Percentiles rank a stretch among this genome's conserved stretches.
These are phyloP conservation scores for Cyclotella distinguenda DNA, from an alignment of 108 stramenopile genomes.

Conservation along the genomic window DNA sequence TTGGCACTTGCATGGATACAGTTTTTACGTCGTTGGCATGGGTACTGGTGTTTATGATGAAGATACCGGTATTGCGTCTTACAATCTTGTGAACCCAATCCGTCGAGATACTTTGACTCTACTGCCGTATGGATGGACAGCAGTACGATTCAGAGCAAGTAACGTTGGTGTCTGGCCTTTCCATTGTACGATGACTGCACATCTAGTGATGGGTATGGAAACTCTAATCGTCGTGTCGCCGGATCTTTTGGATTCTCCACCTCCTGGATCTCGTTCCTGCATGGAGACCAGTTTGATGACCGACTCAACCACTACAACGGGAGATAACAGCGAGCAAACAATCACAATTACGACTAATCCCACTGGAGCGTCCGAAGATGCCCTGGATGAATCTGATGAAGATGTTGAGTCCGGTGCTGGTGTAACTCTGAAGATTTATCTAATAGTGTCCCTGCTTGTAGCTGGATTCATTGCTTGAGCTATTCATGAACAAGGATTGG, in stretches of 20 bases:
- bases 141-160: slow-evolving; percentile 41
- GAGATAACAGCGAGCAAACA: no score
- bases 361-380: no score
- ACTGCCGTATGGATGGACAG: slow-evolving; percentile 50
- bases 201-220: slow-evolving; percentile 48
- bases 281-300: slow-evolving; percentile 9
- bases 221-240: slow-evolving; percentile 26
- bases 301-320: no score
- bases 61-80: slow-evolving; percentile 21
- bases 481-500: no score
- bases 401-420: no score
- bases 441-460: no score
- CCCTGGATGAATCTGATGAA: no score
- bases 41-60: slow-evolving; percentile 40
- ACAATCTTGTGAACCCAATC: slow-evolving; percentile 48
- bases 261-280: slow-evolving; percentile 20
- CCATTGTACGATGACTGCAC: slow-evolving; percentile 40
- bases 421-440: no score
- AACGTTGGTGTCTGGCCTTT: slow-evolving; percentile 48
- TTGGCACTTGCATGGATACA: slow-evolving; percentile 49
- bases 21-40: slow-evolving; percentile 44
- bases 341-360: no score
- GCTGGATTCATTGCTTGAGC: no score
- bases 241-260: slow-evolving; percentile 16
- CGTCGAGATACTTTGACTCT: slow-evolving; percentile 38